These are phyloP conservation scores for Suillus luteus DNA, from an alignment of 768 basidiomycete species.

Conservation along the genomic window DNA sequence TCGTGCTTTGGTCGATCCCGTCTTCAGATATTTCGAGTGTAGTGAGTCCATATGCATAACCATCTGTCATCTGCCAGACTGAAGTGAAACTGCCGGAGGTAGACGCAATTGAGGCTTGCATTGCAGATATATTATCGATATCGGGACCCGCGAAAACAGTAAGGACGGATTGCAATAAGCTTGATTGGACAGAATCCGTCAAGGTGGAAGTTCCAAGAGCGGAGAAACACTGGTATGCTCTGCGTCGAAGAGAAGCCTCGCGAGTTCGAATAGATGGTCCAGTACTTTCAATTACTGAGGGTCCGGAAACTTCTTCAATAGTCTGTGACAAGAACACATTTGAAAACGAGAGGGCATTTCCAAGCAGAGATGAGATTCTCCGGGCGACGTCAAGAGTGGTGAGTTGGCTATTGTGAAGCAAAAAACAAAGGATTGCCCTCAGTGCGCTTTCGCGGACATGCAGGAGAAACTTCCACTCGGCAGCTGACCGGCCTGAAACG, in stretches of 20 bases:
- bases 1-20: slow-evolving; percentile 30
- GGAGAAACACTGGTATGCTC: slow-evolving; percentile 89
- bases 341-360: slow-evolving; percentile 88
- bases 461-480: slow-evolving; percentile 91
- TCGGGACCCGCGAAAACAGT: slow-evolving; percentile 86
- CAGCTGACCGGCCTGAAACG: slow-evolving; percentile 59
- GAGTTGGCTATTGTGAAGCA: slow-evolving; percentile 76
- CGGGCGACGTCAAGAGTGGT: slow-evolving; percentile 91
- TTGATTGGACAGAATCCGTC: slow-evolving; percentile 79
- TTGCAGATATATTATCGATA: slow-evolving; percentile 74
- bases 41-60: slow-evolving; percentile 91
- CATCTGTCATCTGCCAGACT: slow-evolving; percentile 86
- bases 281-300: slow-evolving; percentile 32
- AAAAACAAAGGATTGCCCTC: slow-evolving; percentile 85
- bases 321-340: slow-evolving; percentile 78
- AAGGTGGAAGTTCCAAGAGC: slow-evolving; percentile 78
- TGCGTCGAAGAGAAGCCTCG: slow-evolving; percentile 80
- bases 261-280: slow-evolving; percentile 69
- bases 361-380: slow-evolving; percentile 81
- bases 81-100: slow-evolving; percentile 80
- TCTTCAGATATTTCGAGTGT: slow-evolving; percentile 58
- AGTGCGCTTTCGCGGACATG: slow-evolving; percentile 90
- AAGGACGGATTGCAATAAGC: slow-evolving; percentile 79
- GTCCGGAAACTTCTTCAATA: slow-evolving; percentile 62
- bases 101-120: slow-evolving; percentile 91